phyloP scores from a whole-genome alignment of 345 rosid species.

The Nephelium lappaceum region DNA sequence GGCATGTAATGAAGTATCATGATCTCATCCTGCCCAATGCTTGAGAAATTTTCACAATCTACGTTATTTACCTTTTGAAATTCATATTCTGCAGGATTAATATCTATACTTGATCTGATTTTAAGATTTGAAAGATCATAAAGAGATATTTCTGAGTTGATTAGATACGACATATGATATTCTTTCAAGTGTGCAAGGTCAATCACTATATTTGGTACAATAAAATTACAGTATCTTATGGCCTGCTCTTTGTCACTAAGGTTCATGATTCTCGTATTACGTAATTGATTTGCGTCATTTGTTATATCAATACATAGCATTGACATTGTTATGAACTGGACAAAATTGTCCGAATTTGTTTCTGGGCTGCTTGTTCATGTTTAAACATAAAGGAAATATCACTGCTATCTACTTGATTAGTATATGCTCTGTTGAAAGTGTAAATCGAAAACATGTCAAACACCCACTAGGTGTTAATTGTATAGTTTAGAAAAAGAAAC shows the following conservation, averaged over 20 bases:
- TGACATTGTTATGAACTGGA: too few species aligned
- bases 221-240: background rate
- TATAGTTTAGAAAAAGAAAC: background rate
- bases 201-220: background rate
- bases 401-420: background rate
- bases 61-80: background rate
- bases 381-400: background rate
- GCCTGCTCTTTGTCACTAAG: too few species aligned
- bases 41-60: background rate
- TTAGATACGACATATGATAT: slow-evolving; percentile 11
- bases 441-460: background rate
- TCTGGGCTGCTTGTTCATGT: background rate
- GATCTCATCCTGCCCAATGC: slow-evolving; percentile 7
- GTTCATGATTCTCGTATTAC: too few species aligned
- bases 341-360: too few species aligned
- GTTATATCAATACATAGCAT: too few species aligned
- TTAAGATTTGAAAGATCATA: too few species aligned
- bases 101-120: too few species aligned
- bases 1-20: background rate
- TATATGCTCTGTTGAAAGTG: background rate
- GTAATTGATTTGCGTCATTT: too few species aligned
- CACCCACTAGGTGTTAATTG: background rate
- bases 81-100: too few species aligned
- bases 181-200: background rate
- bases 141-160: too few species aligned